Base-by-base conservation (phyloP, 176 grass and related monocot species). In the Triticum timopheevii region DNA sequence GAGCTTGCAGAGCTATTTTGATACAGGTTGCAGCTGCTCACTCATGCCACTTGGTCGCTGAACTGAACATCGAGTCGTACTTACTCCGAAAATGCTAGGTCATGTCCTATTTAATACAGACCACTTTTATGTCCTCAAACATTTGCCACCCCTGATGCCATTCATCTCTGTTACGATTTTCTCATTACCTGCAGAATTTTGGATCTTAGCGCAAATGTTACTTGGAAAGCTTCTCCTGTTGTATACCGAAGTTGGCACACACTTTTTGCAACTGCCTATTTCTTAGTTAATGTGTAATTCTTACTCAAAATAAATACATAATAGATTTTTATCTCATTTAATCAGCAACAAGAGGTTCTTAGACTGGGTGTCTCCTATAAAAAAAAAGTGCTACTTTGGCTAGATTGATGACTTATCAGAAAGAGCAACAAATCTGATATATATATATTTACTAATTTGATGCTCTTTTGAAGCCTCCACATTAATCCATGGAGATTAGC, bases 41-140 rank as follows among this genome's bases (percentile, higher is more conserved):
- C 61, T 90, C 93, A 36, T 98, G 96, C 76, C 95, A 86, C 44
- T 47, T 13, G 1, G 44, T 13, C 44, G 12, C 44, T 1, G 11
- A 47, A 13, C 44, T 47, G 44, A 94, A 98, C 86, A 91, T 95
- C 63, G 90, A 88, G 22, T 20, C 90, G 7, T 95, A 88, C 76
- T 94, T 95, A 89, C 79, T 94, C 90, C 56, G 90, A 92, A 81
- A 95, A 84, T 78, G 91, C 93, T 66, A 93, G 95, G 83, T 61
- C 95, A 62, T 98, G 91, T 84, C 88, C 95, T 24, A 77, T 47
- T 47, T 95, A 93, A 88, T 61, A 88, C 91, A 64, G 93, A 98
- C 86, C 95, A 93, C 66, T 92, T 89, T 83, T 93, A 82, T 98
- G 83, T 73, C 95, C 95, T 85, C 74, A 82, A 81, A 98, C 92